Evolutionary conservation across 148 eudicot genomes (phyloP).

Genomic region (Fagopyrum esculentum): DNA sequence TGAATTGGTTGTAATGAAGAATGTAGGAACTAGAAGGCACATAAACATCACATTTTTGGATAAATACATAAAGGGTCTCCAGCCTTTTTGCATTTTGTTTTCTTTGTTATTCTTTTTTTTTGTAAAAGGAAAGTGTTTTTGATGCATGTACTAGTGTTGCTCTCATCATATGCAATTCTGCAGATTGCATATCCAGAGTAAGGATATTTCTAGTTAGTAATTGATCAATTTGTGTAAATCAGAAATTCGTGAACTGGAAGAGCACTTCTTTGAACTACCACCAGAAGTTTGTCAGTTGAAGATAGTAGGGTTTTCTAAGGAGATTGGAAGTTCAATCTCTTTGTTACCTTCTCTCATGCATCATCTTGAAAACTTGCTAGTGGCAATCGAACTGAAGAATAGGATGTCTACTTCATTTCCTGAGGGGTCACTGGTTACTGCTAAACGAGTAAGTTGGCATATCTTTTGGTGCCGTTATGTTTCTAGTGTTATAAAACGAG

Average conservation of each 20-base stretch:
- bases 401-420: conserved; percentile 59
- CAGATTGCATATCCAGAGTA: neutral
- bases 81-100: neutral
- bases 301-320: conserved; percentile 80
- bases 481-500: neutral
- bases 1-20: neutral
- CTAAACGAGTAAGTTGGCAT: conserved; percentile 44
- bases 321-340: conserved; percentile 88
- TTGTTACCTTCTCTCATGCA: conserved; percentile 89
- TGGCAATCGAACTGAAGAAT: conserved; percentile 77
- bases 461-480: neutral
- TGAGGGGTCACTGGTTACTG: conserved; percentile 59
- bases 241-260: conserved; percentile 73
- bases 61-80: neutral
- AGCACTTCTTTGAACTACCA: conserved; percentile 84
- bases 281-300: conserved; percentile 90
- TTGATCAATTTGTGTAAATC: conserved; percentile 14
- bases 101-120: neutral
- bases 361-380: conserved; percentile 83
- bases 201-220: neutral
- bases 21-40: neutral
- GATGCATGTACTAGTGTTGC: neutral
- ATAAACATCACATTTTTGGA: neutral
- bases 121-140: neutral
- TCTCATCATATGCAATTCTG: neutral